Evolutionary conservation across 1,284 basidiomycete species (phyloP).

Genomic region (Marasmius oreades): DNA sequence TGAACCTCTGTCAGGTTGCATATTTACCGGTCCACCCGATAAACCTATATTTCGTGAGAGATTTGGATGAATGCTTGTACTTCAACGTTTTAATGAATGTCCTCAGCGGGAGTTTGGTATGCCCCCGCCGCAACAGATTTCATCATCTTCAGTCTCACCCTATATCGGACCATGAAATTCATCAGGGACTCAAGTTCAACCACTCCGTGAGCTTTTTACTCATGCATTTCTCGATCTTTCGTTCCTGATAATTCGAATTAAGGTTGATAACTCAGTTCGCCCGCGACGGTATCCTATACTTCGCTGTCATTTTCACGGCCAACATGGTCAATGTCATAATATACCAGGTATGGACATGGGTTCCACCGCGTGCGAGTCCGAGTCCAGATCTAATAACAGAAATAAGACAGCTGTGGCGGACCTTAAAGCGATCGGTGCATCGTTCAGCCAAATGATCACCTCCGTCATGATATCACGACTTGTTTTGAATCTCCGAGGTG

Average conservation of each 20-base stretch:
- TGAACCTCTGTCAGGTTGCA: no score
- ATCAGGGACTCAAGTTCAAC: neutral
- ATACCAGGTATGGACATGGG: conserved; percentile 20
- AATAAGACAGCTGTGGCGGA: conserved; percentile 17
- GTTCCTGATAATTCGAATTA: no score
- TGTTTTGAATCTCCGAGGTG: conserved; percentile 19
- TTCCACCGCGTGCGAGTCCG: no score
- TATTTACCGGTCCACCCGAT: no score
- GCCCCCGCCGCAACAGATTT: conserved; percentile 14
- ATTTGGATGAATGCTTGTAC: no score
- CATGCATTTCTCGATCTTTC: no score
- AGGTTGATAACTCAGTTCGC: conserved; percentile 12
- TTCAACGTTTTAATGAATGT: no score
- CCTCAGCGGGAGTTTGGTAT: conserved; percentile 14
- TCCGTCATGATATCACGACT: conserved; percentile 21
- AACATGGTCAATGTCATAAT: conserved; percentile 19
- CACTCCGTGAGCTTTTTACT: no score
- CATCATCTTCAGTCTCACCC: conserved; percentile 13
- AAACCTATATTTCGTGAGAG: no score
- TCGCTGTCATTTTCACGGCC: conserved; percentile 12
- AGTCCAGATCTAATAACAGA: no score
- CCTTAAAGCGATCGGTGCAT: conserved; percentile 20
- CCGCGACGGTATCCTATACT: conserved; percentile 16
- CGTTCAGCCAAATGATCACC: conserved; percentile 21
- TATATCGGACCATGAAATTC: conserved; percentile 11